Evolutionary conservation across 2,329 filamentous ascomycete species (phyloP).

Genomic region (Coniosporium tulheliwenetii): DNA sequence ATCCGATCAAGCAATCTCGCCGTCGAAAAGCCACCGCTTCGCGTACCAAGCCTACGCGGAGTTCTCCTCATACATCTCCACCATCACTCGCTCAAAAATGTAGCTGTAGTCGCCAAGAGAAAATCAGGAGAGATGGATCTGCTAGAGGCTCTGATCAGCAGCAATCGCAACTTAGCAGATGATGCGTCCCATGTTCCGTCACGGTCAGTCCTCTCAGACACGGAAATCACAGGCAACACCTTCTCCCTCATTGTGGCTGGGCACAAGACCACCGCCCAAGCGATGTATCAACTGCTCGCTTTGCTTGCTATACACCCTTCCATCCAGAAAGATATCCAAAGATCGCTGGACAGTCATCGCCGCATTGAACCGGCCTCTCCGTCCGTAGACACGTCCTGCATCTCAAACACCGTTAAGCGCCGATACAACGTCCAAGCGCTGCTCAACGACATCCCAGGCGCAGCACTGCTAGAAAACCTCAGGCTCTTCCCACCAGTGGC

Average conservation of each 20-base stretch:
- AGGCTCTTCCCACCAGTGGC: slow-evolving; percentile 56
- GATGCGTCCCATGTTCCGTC: no score
- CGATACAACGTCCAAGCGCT: slow-evolving; percentile 21
- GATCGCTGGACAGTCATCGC: no score
- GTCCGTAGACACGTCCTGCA: no score
- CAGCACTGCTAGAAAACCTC: slow-evolving; percentile 63
- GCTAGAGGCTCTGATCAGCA: slow-evolving; percentile 32
- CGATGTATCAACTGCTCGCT: no score
- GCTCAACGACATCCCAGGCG: slow-evolving; percentile 58
- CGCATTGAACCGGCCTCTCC: no score
- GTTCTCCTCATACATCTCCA: no score
- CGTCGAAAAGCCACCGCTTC: slow-evolving; percentile 29
- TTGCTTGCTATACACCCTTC: no score
- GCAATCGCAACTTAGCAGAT: slow-evolving; percentile 21
- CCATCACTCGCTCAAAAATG: slow-evolving; percentile 34
- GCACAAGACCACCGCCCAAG: slow-evolving; percentile 57
- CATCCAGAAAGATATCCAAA: no score
- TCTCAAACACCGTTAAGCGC: no score
- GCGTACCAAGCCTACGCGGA: slow-evolving; percentile 49
- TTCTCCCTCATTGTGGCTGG: slow-evolving; percentile 51
- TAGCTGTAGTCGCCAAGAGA: slow-evolving; percentile 21
- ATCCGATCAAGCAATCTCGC: no score
- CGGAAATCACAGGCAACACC: slow-evolving; percentile 58
- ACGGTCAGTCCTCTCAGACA: slow-evolving; percentile 32
- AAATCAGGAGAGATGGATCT: slow-evolving; percentile 33